Conservation (phyloP, 2,329 filamentous ascomycete species). For the Colletotrichum scovillei region DNA sequence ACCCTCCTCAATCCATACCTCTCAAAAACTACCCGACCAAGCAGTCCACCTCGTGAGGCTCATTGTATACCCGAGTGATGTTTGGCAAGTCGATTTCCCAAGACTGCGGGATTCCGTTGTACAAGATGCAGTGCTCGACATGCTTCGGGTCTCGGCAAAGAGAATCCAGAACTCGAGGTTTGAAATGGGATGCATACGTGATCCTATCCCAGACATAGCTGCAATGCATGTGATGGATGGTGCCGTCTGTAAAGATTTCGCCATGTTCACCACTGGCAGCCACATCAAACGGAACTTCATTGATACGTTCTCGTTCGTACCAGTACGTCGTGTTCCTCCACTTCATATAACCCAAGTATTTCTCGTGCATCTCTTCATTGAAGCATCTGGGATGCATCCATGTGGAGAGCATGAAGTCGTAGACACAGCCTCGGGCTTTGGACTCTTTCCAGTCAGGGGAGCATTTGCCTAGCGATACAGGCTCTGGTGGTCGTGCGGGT, state of each 20-base stretch:
- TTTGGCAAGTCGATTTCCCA: conserved; percentile 30
- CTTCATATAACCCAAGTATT: conserved; percentile 24
- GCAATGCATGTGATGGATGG: conserved; percentile 29
- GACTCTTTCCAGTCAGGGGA: conserved; percentile 38
- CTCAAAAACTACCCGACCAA: background rate
- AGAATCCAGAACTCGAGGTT: conserved; percentile 16
- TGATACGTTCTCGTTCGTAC: conserved; percentile 22
- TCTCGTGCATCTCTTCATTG: conserved; percentile 27
- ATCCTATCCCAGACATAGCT: conserved; percentile 30
- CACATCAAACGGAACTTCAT: conserved; percentile 24
- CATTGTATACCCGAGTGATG: conserved; percentile 26
- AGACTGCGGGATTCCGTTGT: conserved; percentile 25
- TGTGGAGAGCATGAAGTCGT: conserved; percentile 26
- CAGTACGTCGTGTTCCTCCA: conserved; percentile 29
- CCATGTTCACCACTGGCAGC: conserved; percentile 22
- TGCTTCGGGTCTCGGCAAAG: conserved; percentile 26
- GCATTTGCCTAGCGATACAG: conserved; percentile 18
- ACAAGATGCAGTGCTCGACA: conserved; percentile 25
- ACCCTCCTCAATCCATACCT: too few relatives aligned
- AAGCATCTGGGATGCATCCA: conserved; percentile 40
- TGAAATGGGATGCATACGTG: conserved; percentile 28
- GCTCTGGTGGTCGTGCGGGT: background rate
- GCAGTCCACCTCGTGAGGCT: conserved; percentile 25
- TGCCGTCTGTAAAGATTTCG: conserved; percentile 28
- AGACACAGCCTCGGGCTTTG: conserved; percentile 39